Evolutionary conservation across 179 eudicot genomes (phyloP).

Genomic region (Silene vulgaris): DNA sequence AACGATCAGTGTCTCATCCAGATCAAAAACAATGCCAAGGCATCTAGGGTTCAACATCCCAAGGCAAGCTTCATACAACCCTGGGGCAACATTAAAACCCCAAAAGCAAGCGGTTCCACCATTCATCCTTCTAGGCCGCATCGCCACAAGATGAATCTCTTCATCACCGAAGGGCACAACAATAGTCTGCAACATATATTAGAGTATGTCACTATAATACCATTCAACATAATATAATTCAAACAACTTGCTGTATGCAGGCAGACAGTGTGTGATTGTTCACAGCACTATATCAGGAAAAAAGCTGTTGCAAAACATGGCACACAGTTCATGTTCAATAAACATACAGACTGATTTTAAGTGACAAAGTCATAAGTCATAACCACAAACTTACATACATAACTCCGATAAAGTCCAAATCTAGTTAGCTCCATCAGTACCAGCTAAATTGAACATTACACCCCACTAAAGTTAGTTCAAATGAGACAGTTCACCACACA

Average conservation of each 20-base stretch:
- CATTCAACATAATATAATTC: not conserved
- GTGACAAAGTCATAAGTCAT: no score
- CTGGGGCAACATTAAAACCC: slow-evolving; percentile 61
- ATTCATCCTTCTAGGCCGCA: slow-evolving; percentile 63
- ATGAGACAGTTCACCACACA: no score
- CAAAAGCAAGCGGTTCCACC: slow-evolving; percentile 59
- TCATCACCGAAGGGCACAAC: slow-evolving; percentile 53
- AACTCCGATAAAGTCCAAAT: no score
- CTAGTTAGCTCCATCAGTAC: no score
- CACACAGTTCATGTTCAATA: not conserved
- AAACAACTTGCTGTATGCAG: not conserved
- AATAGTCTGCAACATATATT: slow-evolving; percentile 53
- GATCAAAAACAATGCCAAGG: slow-evolving; percentile 96
- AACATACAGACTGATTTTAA: no score
- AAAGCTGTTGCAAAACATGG: not conserved
- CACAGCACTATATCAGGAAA: no score
- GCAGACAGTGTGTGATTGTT: no score
- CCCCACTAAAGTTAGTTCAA: no score
- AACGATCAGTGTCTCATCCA: slow-evolving; percentile 81
- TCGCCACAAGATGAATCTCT: slow-evolving; percentile 92
- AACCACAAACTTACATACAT: no score
- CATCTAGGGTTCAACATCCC: slow-evolving; percentile 89
- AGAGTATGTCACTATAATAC: not conserved
- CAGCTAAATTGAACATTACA: no score
- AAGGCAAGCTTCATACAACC: slow-evolving; percentile 75